phyloP scores from a whole-genome alignment of 441 rosid genomes.

The Populus hybrid region DNA sequence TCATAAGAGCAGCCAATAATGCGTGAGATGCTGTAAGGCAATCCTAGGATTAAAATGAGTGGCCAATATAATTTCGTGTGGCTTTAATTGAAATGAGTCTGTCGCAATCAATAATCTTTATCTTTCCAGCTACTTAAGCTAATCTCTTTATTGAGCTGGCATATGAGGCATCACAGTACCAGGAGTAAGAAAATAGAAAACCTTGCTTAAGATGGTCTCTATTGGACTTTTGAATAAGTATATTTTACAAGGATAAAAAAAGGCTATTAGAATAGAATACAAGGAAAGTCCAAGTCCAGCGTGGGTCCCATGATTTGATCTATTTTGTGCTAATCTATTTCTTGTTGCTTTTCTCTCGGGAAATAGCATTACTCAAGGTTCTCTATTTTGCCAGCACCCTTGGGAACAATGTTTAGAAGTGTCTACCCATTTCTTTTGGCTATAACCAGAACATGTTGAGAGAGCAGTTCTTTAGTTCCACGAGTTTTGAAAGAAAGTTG shows the following conservation, averaged over 20 bases:
- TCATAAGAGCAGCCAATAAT: constrained; percentile 19
- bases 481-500: background rate
- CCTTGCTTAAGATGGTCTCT: background rate
- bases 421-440: background rate
- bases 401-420: background rate
- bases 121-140: background rate
- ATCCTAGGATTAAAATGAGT: constrained; percentile 2
- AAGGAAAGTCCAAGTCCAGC: background rate
- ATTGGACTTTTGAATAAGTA: background rate
- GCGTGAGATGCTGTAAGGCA: constrained; percentile 2
- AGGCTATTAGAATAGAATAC: background rate
- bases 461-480: background rate
- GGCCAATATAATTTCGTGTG: background rate
- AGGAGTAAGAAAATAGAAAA: background rate
- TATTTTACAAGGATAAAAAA: background rate
- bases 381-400: background rate
- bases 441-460: background rate
- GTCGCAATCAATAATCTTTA: background rate
- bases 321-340: background rate
- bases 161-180: background rate
- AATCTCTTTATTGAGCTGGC: background rate
- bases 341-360: background rate
- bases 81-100: background rate
- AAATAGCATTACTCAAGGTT: background rate
- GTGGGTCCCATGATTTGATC: background rate